phyloP scores from a whole-genome alignment of 495 filamentous ascomycete genomes.

The Penicillium bovifimosum region DNA sequence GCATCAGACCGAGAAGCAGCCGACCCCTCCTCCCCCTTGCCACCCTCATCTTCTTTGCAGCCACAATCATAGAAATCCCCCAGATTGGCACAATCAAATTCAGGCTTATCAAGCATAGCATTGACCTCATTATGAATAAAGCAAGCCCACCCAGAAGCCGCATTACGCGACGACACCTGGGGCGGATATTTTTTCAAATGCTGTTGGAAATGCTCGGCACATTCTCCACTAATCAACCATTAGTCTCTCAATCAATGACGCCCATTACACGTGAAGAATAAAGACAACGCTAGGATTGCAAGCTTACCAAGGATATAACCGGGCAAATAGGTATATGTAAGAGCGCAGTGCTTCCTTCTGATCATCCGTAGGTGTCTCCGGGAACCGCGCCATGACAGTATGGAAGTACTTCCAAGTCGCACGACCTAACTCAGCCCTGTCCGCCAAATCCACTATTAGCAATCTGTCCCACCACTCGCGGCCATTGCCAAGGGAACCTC shows the following conservation, averaged over 20 bases:
- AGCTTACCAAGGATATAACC: slow-evolving; percentile 77
- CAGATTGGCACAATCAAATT: slow-evolving; percentile 85
- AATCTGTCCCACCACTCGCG: background rate
- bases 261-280: background rate
- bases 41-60: slow-evolving; percentile 60
- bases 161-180: slow-evolving; percentile 76
- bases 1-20: slow-evolving; percentile 5
- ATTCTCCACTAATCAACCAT: slow-evolving; percentile 67
- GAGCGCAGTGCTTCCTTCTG: slow-evolving; percentile 78
- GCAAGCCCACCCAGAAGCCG: slow-evolving; percentile 87
- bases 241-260: slow-evolving; percentile 6
- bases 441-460: slow-evolving; percentile 1
- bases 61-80: slow-evolving; percentile 95
- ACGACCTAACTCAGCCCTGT: slow-evolving; percentile 79
- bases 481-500: background rate
- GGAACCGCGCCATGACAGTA: slow-evolving; percentile 92
- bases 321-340: slow-evolving; percentile 84
- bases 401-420: slow-evolving; percentile 91
- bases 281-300: background rate
- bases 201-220: slow-evolving; percentile 82
- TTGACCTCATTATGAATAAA: slow-evolving; percentile 95
- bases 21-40: slow-evolving; percentile 11
- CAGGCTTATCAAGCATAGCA: slow-evolving; percentile 68
- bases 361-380: slow-evolving; percentile 74
- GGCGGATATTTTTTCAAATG: slow-evolving; percentile 82